Evolutionary conservation across 108 stramenopile genomes (phyloP).

Genomic region (Cyclostephanos tholiformis): DNA sequence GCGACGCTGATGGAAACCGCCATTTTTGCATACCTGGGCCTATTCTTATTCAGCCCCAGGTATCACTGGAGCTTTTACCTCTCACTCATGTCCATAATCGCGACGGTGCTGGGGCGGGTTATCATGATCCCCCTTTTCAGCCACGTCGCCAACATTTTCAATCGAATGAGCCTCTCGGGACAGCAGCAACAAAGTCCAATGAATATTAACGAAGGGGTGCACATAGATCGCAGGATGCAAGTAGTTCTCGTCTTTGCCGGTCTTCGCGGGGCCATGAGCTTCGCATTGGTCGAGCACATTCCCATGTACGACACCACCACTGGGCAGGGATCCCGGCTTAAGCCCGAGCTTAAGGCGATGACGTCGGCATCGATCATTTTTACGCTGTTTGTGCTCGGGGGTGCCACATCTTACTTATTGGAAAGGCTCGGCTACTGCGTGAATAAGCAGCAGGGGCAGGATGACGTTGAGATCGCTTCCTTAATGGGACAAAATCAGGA

Average conservation of each 20-base stretch:
- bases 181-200: conserved; percentile 13
- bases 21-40: conserved; percentile 89
- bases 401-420: conserved; percentile 79
- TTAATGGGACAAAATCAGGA: conserved; percentile 26
- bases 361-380: conserved; percentile 89
- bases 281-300: conserved; percentile 90
- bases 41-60: conserved; percentile 82
- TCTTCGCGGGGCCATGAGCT: conserved; percentile 88
- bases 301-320: conserved; percentile 80
- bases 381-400: conserved; percentile 85
- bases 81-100: conserved; percentile 64
- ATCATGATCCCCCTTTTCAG: conserved; percentile 84
- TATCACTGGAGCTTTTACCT: conserved; percentile 83
- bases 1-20: conserved; percentile 90
- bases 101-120: conserved; percentile 72
- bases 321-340: conserved; percentile 77
- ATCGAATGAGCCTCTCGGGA: conserved; percentile 53
- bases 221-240: conserved; percentile 82
- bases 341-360: conserved; percentile 88
- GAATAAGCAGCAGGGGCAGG: conserved; percentile 31
- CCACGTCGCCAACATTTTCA: conserved; percentile 67
- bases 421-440: conserved; percentile 60
- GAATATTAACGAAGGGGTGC: conserved; percentile 54
- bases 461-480: conserved; percentile 43
- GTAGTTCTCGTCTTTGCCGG: conserved; percentile 86